These are phyloP conservation scores for Xylaria grammica DNA, from an alignment of 495 filamentous ascomycete species.

Conservation along the genomic window DNA sequence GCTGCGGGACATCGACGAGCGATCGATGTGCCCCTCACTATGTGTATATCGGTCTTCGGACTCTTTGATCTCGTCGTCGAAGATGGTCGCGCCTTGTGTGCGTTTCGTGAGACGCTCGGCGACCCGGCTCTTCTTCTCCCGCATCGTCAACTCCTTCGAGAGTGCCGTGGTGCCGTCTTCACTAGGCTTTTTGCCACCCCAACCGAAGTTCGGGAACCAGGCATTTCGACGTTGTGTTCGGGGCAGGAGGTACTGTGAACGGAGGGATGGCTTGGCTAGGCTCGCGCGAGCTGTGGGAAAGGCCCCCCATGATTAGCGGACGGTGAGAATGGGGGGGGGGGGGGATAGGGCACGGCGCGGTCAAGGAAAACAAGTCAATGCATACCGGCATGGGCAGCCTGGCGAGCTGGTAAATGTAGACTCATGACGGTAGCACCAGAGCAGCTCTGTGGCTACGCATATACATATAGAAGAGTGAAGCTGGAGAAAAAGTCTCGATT, in stretches of 20 bases:
- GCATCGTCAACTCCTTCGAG: slow-evolving; percentile 23
- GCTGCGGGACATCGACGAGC: slow-evolving; percentile 20
- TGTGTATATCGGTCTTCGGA: slow-evolving; percentile 13
- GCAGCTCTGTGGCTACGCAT: slow-evolving; percentile 8
- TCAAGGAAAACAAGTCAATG: slow-evolving; percentile 17
- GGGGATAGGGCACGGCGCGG: background rate
- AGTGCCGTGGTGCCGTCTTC: slow-evolving; percentile 6
- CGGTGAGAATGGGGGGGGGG: slow-evolving; percentile 16
- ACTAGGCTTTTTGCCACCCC: slow-evolving; percentile 23
- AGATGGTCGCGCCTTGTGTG: slow-evolving; percentile 60
- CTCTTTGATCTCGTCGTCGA: slow-evolving; percentile 57
- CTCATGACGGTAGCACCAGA: slow-evolving; percentile 38
- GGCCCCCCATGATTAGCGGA: slow-evolving; percentile 4
- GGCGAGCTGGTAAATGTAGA: slow-evolving; percentile 49
- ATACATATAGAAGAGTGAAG: background rate
- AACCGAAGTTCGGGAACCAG: slow-evolving; percentile 33
- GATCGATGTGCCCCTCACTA: background rate
- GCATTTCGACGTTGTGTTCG: slow-evolving; percentile 33
- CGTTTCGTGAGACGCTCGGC: slow-evolving; percentile 33
- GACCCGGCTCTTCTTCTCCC: slow-evolving; percentile 37
- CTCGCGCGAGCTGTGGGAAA: slow-evolving; percentile 29
- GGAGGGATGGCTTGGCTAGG: slow-evolving; percentile 38
- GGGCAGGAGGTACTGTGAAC: slow-evolving; percentile 30
- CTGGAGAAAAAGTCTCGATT: slow-evolving; percentile 20
- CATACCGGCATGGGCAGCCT: slow-evolving; percentile 47